A percentile compares a stretch with the other conserved stretches of the same genome.
Evolutionary conservation across 140 eudicot species (phyloP).

Genomic region (Senecio squalidus): DNA sequence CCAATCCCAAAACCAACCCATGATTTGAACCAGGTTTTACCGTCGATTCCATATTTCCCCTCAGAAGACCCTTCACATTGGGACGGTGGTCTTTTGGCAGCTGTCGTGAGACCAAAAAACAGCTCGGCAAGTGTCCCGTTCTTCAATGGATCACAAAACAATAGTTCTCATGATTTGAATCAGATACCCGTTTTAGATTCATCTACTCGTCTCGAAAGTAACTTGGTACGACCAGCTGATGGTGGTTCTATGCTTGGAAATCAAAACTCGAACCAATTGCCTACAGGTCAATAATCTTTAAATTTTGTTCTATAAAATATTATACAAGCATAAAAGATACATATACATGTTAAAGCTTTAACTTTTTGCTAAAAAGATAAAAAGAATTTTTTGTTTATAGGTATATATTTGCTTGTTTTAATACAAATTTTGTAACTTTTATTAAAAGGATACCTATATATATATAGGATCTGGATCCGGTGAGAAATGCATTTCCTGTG

Average conservation of each 20-base stretch:
- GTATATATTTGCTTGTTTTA: too few species aligned
- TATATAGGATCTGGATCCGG: too few species aligned
- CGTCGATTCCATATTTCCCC: slow-evolving; percentile 12
- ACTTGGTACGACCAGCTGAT: neutral
- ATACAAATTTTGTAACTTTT: too few species aligned
- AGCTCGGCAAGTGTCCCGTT: slow-evolving; percentile 3
- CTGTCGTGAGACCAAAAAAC: slow-evolving; percentile 20
- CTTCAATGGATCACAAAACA: slow-evolving; percentile 12
- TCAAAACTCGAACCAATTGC: slow-evolving; percentile 25
- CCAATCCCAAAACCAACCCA: neutral
- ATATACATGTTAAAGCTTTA: neutral
- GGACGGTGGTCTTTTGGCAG: slow-evolving; percentile 35
- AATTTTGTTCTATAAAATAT: neutral
- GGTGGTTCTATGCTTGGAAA: slow-evolving; percentile 7
- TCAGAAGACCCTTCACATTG: slow-evolving; percentile 30
- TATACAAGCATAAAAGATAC: neutral
- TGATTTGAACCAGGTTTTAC: slow-evolving; percentile 11
- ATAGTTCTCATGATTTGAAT: slow-evolving; percentile 15
- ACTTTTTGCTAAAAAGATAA: neutral
- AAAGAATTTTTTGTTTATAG: neutral
- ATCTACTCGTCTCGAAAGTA: slow-evolving; percentile 25
- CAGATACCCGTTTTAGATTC: slow-evolving; percentile 14
- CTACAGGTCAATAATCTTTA: slow-evolving; percentile 27
- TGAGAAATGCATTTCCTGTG: too few species aligned
- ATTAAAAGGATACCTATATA: too few species aligned